These are phyloP conservation scores for Cystobasidium pallidum DNA, from an alignment of 1,284 basidiomycete species.

Conservation along the genomic window DNA sequence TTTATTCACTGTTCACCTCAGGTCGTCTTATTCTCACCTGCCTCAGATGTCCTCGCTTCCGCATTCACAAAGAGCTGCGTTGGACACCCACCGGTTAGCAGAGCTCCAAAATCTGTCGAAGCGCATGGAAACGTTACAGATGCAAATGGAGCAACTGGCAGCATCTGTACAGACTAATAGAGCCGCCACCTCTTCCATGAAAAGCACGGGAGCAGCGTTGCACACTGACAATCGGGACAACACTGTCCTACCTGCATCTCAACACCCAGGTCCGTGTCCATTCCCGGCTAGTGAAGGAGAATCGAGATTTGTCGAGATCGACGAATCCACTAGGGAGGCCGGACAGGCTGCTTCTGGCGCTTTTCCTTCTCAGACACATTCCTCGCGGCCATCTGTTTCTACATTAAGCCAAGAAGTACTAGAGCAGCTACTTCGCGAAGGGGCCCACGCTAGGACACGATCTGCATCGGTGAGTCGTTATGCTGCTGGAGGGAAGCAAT, in stretches of 20 bases:
- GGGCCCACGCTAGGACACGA: background rate
- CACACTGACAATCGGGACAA: too few species aligned
- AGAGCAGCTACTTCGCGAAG: constrained; percentile 2
- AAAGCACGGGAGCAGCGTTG: background rate
- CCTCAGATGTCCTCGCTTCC: background rate
- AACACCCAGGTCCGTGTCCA: constrained; percentile 10
- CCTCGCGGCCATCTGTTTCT: background rate
- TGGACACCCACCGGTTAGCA: background rate
- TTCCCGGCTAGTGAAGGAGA: background rate
- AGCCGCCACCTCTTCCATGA: background rate
- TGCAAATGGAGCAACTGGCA: constrained; percentile 17
- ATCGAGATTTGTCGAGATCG: constrained; percentile 1
- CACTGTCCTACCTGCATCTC: background rate
- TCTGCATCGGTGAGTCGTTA: background rate
- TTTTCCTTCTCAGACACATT: background rate
- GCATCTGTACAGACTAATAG: background rate
- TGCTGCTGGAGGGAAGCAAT: background rate
- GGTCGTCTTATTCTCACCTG: too few species aligned
- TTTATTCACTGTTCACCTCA: background rate
- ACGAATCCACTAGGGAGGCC: background rate
- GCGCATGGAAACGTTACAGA: background rate
- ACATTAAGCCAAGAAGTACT: background rate
- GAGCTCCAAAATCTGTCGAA: background rate
- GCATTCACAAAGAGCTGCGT: background rate
- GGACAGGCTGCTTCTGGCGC: background rate